Conservation (phyloP, 805 yeast species). For the Lipomyces sp. region DNA sequence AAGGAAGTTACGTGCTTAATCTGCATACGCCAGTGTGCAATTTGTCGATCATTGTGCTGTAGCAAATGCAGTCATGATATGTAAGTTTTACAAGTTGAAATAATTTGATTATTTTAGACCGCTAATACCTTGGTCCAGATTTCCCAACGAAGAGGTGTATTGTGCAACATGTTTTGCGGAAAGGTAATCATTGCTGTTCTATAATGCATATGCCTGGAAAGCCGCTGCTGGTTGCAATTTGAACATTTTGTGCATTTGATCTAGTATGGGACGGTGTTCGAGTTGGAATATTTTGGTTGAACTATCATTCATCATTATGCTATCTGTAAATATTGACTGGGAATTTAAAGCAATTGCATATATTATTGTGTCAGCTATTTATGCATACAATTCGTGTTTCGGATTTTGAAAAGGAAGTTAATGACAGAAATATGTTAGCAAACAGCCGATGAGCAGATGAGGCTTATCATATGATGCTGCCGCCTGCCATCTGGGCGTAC, state of each 20-base stretch:
- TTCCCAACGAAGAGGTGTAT: conserved; percentile 29
- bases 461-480: background rate
- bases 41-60: conserved; percentile 35
- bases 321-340: background rate
- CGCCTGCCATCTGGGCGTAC: background rate
- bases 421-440: too few species aligned
- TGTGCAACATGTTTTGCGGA: conserved; percentile 24
- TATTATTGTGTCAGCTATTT: background rate
- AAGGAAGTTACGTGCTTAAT: conserved; percentile 27
- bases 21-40: conserved; percentile 35
- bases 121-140: conserved; percentile 4
- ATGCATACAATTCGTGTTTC: background rate
- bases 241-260: background rate
- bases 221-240: background rate
- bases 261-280: background rate
- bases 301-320: background rate
- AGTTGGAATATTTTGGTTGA: background rate
- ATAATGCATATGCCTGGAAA: background rate
- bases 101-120: too few species aligned
- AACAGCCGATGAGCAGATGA: background rate
- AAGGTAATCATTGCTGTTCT: background rate
- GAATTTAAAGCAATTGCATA: background rate
- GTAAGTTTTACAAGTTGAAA: conserved; percentile 13
- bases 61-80: conserved; percentile 31
- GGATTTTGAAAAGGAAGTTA: background rate